These are phyloP conservation scores for Planoprotostelium fungivorum DNA, from an alignment of 78 protist species.

Conservation along the genomic window DNA sequence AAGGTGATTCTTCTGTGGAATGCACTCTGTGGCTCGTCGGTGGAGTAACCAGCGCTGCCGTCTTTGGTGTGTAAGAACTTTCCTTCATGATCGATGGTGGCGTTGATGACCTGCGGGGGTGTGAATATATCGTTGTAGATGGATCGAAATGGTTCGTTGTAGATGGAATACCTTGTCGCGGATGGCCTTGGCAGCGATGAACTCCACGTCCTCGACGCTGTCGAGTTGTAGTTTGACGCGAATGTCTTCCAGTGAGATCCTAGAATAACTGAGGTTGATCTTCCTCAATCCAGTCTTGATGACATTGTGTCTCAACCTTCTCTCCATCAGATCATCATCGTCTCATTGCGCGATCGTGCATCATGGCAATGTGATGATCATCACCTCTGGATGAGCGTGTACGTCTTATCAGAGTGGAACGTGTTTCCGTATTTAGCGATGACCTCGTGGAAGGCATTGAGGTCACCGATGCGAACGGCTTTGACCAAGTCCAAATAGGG, in stretches of 20 bases:
- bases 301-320: conserved; percentile 89
- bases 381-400: conserved; percentile 68
- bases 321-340: too few relatives aligned
- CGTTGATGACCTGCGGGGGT: conserved; percentile 85
- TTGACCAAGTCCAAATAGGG: conserved; percentile 86
- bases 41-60: conserved; percentile 69
- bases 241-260: conserved; percentile 80
- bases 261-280: conserved; percentile 77
- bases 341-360: not conserved
- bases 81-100: conserved; percentile 76
- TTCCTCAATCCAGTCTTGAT: conserved; percentile 90
- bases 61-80: conserved; percentile 71
- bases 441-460: conserved; percentile 49
- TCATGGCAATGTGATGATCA: not conserved
- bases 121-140: too few relatives aligned
- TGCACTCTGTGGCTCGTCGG: conserved; percentile 82
- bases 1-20: conserved; percentile 77
- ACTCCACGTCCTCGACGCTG: conserved; percentile 86
- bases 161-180: conserved; percentile 73
- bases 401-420: conserved; percentile 77
- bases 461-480: conserved; percentile 89
- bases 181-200: conserved; percentile 91
- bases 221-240: conserved; percentile 76
- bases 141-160: too few relatives aligned
- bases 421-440: conserved; percentile 32